Percentiles rank a stretch among this genome's conserved stretches.
phyloP scores from a whole-genome alignment of 768 basidiomycete species.

The Psilocybe subaeruginosa region DNA sequence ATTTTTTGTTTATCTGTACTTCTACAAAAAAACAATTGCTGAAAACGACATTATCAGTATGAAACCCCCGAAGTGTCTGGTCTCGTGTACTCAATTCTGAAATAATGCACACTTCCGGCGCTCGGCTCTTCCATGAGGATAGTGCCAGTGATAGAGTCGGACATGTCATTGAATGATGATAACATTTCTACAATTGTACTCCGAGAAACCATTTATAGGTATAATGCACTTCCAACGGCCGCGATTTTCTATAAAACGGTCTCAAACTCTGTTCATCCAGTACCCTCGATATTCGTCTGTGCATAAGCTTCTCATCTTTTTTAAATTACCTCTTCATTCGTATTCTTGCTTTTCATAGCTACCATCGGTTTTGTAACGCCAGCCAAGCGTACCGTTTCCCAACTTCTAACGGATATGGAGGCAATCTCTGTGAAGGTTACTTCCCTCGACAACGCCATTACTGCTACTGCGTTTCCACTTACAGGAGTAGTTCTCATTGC shows the following conservation, averaged over 20 bases:
- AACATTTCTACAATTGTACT: not conserved
- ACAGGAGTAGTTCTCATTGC: slow-evolving; percentile 26
- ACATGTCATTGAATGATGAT: not conserved
- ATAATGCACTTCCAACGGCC: not conserved
- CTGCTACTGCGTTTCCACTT: slow-evolving; percentile 24
- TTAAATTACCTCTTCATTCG: not conserved
- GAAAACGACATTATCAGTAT: too few species aligned
- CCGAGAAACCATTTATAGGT: too few species aligned
- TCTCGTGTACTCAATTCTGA: not conserved
- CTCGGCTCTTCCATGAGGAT: not conserved
- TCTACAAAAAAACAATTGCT: too few species aligned
- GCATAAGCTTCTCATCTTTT: not conserved
- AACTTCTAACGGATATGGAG: slow-evolving; percentile 29
- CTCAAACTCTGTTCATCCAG: not conserved
- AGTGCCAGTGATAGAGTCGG: not conserved
- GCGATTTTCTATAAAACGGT: not conserved
- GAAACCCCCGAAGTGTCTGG: too few species aligned
- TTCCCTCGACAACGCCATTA: slow-evolving; percentile 29
- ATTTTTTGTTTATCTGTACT: too few species aligned
- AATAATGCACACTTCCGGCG: not conserved
- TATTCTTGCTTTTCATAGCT: not conserved
- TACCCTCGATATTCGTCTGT: not conserved
- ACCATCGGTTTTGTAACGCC: not conserved
- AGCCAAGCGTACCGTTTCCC: slow-evolving; percentile 15
- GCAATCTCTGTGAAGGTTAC: slow-evolving; percentile 25